phyloP scores from a whole-genome alignment of 345 rosid genomes.

The Isatis tinctoria region DNA sequence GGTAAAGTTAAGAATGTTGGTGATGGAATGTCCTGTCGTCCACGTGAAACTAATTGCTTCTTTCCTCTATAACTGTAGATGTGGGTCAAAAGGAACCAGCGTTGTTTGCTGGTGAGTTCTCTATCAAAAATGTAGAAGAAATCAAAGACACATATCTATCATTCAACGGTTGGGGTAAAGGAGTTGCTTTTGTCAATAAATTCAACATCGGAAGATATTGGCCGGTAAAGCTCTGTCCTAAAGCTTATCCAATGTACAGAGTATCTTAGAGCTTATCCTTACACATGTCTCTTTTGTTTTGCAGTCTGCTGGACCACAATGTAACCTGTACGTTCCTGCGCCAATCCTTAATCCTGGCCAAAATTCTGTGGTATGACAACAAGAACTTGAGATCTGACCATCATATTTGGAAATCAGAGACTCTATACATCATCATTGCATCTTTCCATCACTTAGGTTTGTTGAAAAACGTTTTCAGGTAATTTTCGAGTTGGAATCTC shows the following conservation, averaged over 20 bases:
- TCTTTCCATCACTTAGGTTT: background rate
- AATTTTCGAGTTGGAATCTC: conserved; percentile 69
- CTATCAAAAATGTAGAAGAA: conserved; percentile 39
- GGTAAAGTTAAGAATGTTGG: background rate
- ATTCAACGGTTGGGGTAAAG: conserved; percentile 82
- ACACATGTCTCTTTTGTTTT: background rate
- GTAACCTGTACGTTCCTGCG: conserved; percentile 78
- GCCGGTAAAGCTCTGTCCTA: conserved; percentile 49
- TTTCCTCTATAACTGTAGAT: conserved; percentile 35
- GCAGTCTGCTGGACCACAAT: conserved; percentile 85
- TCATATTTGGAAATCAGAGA: background rate
- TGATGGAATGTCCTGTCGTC: background rate
- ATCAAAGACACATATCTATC: conserved; percentile 76
- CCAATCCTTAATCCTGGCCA: conserved; percentile 64
- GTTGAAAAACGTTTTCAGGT: conserved; percentile 37
- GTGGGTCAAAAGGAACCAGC: conserved; percentile 52
- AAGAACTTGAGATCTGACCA: background rate
- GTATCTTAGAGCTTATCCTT: background rate
- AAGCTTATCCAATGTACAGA: background rate
- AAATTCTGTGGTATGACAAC: conserved; percentile 52
- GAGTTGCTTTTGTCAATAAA: conserved; percentile 67
- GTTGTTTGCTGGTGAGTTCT: conserved; percentile 57
- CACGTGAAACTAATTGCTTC: conserved; percentile 9
- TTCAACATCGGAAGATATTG: conserved; percentile 92
- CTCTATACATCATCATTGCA: background rate